Evolutionary conservation across 2,329 filamentous ascomycete species (phyloP), one percentile per base, ranked within the genome.

Genomic region (Colletotrichum lupini): DNA sequence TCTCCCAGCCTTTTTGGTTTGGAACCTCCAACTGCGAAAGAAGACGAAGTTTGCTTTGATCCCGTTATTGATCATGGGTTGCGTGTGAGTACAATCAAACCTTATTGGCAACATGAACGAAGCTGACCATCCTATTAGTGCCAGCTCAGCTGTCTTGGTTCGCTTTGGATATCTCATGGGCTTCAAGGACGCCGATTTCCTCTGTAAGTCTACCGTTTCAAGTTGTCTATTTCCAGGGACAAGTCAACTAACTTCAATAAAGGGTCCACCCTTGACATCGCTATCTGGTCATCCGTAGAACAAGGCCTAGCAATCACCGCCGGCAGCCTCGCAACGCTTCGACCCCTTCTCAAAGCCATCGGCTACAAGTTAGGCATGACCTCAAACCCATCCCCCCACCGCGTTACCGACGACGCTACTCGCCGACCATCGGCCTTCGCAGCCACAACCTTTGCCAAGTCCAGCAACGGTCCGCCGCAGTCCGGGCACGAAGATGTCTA

Each of bases 41-140:
- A 84, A 82, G 68, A 87, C 85, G 2, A 92, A 91, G 77, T 37
- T 85, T 7, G 84, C 88, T 2, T 81, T 91, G 26, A 85, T 86
- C 11, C 82, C 83, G 6, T 84, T 92, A 57, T 80, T 92, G 62
- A 84, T 84, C 7, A 85, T 92, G 81, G 91, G 89, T 32, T 89
- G 89, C 76, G 77, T 87, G 85, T 83, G 78, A 74, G 81, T 81
- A 5, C 19, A 22, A 5, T 59, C 14, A 28, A 22, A 28, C 3
- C 7, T 14, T 4, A 11, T 26, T 12, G 16, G 6, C 28, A 32
- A 16, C 11, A 5, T 5, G 26, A 4, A 5, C 35, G 1, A 9
- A 11, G 7, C 75, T 76, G n/a, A 75, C 49, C 12, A 35, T 16
- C 11, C 0, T 9, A 37, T 55, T 61, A 86, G 84, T 26, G 85